Conservation (phyloP, 208 protist genomes). For the Crithidia fasciculata region DNA sequence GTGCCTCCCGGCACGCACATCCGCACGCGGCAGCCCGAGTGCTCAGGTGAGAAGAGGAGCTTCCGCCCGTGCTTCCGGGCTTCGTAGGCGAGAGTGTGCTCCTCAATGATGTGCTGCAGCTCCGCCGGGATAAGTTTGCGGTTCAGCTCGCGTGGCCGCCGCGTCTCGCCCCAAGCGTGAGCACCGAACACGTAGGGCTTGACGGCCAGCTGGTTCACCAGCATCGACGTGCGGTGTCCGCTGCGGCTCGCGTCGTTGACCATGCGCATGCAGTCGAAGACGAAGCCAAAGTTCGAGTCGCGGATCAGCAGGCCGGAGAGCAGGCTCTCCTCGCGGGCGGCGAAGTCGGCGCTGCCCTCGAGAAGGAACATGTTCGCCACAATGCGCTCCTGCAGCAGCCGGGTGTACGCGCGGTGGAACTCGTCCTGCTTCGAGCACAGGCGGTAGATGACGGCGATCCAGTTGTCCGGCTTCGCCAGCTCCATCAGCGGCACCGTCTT, state of each 20-base stretch:
- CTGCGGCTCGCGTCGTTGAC: slow-evolving; percentile 38
- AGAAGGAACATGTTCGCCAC: slow-evolving; percentile 30
- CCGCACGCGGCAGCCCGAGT: slow-evolving; percentile 26
- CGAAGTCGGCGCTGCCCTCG: slow-evolving; percentile 22
- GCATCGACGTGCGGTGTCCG: neutral
- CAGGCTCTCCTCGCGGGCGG: slow-evolving; percentile 39
- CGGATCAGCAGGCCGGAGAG: slow-evolving; percentile 43
- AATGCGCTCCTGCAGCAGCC: slow-evolving; percentile 44
- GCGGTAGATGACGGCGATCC: slow-evolving; percentile 47
- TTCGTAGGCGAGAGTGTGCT: slow-evolving; percentile 13
- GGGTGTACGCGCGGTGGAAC: slow-evolving; percentile 44
- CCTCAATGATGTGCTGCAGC: slow-evolving; percentile 1
- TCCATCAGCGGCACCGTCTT: slow-evolving; percentile 22
- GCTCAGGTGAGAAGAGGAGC: slow-evolving; percentile 31
- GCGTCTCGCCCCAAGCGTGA: slow-evolving; percentile 27
- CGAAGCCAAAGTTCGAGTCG: slow-evolving; percentile 55
- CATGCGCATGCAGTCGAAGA: slow-evolving; percentile 48
- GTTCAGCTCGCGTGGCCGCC: slow-evolving; percentile 10
- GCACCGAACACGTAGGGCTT: slow-evolving; percentile 26
- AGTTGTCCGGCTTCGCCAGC: slow-evolving; percentile 28
- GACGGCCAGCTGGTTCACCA: slow-evolving; percentile 1
- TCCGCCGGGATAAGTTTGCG: slow-evolving; percentile 4
- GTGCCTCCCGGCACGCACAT: slow-evolving; percentile 9
- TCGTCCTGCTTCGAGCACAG: slow-evolving; percentile 48
- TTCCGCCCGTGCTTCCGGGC: slow-evolving; percentile 14